Evolutionary conservation across 768 basidiomycete genomes (phyloP), one percentile per base, ranked within the genome.

Genomic region (Pleurotus pulmonarius): DNA sequence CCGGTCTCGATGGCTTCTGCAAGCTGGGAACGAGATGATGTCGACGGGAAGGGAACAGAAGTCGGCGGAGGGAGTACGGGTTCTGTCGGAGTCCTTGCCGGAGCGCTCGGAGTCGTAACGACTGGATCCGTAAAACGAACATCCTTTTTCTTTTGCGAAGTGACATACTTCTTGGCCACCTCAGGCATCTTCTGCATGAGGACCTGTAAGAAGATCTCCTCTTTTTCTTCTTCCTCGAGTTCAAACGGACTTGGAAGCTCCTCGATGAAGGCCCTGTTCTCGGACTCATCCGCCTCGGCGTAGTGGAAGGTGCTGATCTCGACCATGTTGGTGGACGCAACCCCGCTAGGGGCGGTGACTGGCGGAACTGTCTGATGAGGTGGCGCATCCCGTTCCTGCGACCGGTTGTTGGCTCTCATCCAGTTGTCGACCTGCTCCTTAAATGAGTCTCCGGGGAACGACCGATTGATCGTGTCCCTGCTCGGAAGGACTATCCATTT

Each of bases 51-150:
- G 13, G 46, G 63, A 0, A 58, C 16, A 1, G 22, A 25, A 25
- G 46, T 25, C 11, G 46, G 25, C 24, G 46, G 18, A 18, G 8
- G 54, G 18, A 56, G 49, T 13, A 11, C 16, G n/a, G 44, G 44
- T 4, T 9, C 8, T 11, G 44, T 9, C 8, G 44, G 9, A 9
- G 16, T 9, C 12, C 9, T 9, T 5, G 44, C 44, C 22, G 44
- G 16, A 46, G 44, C 56, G 55, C 0, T 62, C 60, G 0, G 63
- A 63, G 1, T 58, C 54, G n/a, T 66, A 65, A 7, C 53, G 11
- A 16, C 12, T 1, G 16, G 12, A 12, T 40, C 39, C 12, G 16
- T 16, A 16, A 11, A 12, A 16, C 16, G 12, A 3, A 40, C 11
- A 11, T 40, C 12, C 16, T 40, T 11, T 57, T 26, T 57, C 60